Base-by-base conservation (phyloP, 495 filamentous ascomycete species). In the Podospora tetraspora region DNA sequence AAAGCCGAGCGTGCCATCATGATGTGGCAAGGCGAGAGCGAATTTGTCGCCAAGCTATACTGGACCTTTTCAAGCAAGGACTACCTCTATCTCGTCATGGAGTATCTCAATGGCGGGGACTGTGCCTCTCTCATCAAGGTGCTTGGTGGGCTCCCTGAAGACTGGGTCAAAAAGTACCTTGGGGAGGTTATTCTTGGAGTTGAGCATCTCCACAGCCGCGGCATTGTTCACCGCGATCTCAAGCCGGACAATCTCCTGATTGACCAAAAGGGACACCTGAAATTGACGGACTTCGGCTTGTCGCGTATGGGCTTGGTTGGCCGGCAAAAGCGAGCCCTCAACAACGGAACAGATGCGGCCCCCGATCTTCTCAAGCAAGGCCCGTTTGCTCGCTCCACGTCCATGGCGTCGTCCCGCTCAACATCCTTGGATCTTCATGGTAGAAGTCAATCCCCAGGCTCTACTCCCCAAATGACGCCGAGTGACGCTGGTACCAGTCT, bases 11-110 rank as follows among this genome's bases (percentile, higher is more conserved):
- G 95, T 70, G 96, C 96, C n/a, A 99, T 99, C 73, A 97, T 99
- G 95, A 99, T 99, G 96, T 97, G 95, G 89, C 96, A 99, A 81
- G 96, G 96, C 27, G 95, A 98, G 75, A 99, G 95, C 78, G 95
- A 99, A 70, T 99, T 98, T 79, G 95, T 99, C 62, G 95, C 95
- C 19, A 99, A 99, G 79, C 84, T 99, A 7, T 98, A 97, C 80
- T 99, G 95, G 95, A 98, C 95, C 1, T 99, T 99, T 74, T 94
- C 95, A 29, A 99, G 96, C 84, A 99, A 99, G 76, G 95, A 99
- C 75, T 99, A 96, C 76, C 89, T 99, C 30, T 99, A 98, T 76
- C 82, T 99, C 71, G 95, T 99, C 19, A 99, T 99, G 95, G 95
- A 99, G 74, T 99, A 99, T 80, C 82, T 99, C 64, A 99, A 99